phyloP scores from a whole-genome alignment of 1,139 yeast genomes.

The Spathaspora sp. region DNA sequence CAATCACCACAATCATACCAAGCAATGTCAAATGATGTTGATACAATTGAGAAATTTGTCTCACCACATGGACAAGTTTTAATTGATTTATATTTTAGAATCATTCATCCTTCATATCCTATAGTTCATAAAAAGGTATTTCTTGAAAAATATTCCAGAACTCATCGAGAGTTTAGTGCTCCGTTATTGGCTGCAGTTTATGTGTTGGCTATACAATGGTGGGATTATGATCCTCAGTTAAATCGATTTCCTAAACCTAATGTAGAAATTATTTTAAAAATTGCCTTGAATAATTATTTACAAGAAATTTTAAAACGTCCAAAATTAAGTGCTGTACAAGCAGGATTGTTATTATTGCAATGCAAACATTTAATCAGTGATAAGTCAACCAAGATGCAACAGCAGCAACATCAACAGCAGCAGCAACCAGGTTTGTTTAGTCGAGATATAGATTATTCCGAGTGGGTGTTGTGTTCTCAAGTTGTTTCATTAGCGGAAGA shows the following conservation, averaged over 20 bases:
- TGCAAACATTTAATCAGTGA: constrained; percentile 48
- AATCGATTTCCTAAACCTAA: constrained; percentile 68
- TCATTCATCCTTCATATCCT: constrained; percentile 80
- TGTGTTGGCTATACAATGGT: constrained; percentile 75
- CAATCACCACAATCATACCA: constrained; percentile 63
- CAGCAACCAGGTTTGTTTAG: constrained; percentile 9
- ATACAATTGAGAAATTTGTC: constrained; percentile 66
- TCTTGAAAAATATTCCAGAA: constrained; percentile 70
- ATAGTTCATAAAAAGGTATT: constrained; percentile 75
- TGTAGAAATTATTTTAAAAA: constrained; percentile 44
- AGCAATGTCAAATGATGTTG: constrained; percentile 66
- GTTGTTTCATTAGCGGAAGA: constrained; percentile 86
- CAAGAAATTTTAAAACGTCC: constrained; percentile 70
- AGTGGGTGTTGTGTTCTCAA: constrained; percentile 86
- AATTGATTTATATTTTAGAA: constrained; percentile 67
- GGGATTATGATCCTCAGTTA: constrained; percentile 76
- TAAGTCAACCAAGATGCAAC: constrained; percentile 5
- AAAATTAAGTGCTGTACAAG: constrained; percentile 76
- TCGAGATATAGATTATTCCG: constrained; percentile 54
- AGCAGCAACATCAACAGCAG: not conserved
- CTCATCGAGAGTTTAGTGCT: constrained; percentile 77
- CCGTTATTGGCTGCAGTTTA: constrained; percentile 77
- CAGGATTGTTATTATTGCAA: constrained; percentile 67
- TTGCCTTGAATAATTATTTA: constrained; percentile 61
- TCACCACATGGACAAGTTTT: constrained; percentile 77